Base-by-base conservation (phyloP, 805 yeast species). In the Wickerhamiella shivajii region DNA sequence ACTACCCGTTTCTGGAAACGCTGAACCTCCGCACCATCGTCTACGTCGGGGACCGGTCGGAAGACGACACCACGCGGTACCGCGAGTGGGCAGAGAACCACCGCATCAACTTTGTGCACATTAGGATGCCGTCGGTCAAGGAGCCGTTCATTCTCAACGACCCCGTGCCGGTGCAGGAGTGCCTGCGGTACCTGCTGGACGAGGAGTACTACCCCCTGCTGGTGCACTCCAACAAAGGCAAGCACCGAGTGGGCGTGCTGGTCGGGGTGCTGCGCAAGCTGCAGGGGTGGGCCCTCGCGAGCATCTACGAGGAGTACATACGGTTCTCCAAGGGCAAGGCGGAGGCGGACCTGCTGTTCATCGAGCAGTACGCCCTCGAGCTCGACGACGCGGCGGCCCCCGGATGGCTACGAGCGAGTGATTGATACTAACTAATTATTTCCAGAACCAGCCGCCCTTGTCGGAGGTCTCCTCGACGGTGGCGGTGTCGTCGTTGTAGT, bases 191-290 rank as follows among this genome's bases (percentile, higher is more conserved):
- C 6, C 43, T 60, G 4, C 36, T 50, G 11, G 64, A 60, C 38
- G 27, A 47, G 15, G 70, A 73, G 10, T 84, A 84, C 51, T 81
- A 77, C 51, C 98, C 98, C 1, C 71, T 87, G 9, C 61, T 87
- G 37, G 69, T 87, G 9, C 97, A 90, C 53, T 83, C 95, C 3
- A 83, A 90, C 55, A 87, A 87, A 59, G 98, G 98, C n/a, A 90
- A 90, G 53, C 98, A 87, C 52, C 58, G 98, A 27, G 85, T 83
- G 2, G 97, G 97, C 0, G 85, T 90, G 1, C 61, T 85, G 26
- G 92, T 85, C n/a, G 98, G 95, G 0, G 64, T 83, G 19, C 74
- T 87, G 66, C 60, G 98, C 31, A 83, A 81, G 50, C 58, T 84
- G 29, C 95, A 84, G 55, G 92, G 92, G 2, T 87, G 98, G 98